Evolutionary conservation across 768 basidiomycete species (phyloP), one percentile per base, ranked within the genome.

Genomic region (Crucibulum laeve): DNA sequence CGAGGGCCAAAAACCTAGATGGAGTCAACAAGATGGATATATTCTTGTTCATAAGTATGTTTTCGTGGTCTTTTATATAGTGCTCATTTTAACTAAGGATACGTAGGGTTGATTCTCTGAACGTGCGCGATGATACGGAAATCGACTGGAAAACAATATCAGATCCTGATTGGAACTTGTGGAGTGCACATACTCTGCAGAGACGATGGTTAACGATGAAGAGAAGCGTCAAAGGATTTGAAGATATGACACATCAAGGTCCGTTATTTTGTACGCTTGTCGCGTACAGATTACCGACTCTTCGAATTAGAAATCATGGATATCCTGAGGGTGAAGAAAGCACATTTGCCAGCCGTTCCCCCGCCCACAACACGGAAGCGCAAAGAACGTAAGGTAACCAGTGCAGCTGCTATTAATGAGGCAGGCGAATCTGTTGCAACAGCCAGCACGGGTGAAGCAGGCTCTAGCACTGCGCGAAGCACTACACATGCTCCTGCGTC

Each of bases 171-270:
- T 91, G 88, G 88, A 88, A 91, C 53, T 57, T 88, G 6, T 91
- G 86, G 86, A 91, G 88, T 58, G 79, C 86, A 0, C 89, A 91
- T 54, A 70, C 76, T 11, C 66, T 91, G 25, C 88, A 90, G 51
- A 75, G 87, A 28, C 81, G 87, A 38, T 91, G 88, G 88, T 57
- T 81, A 37, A 84, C 84, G 1, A 79, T 91, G 80, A 91, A 91
- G 55, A 71, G 75, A 44, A 67, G 84, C 42, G 74, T 91, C 46
- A 86, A 84, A 57, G 87, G 84, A 15, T 74, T 77, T 51, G 87
- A 89, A 58, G 77, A 86, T 37, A 90, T 91, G 87, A 74, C 84
- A 1, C 84, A 87, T 57, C 74, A 79, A 64, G 88, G 88, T 85
- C 41, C 18, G 70, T 41, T 18, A 2, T 4, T 43, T 42, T 32